Conservation (phyloP, 2,329 filamentous ascomycete genomes). For the Pleoardoris graminearum region DNA sequence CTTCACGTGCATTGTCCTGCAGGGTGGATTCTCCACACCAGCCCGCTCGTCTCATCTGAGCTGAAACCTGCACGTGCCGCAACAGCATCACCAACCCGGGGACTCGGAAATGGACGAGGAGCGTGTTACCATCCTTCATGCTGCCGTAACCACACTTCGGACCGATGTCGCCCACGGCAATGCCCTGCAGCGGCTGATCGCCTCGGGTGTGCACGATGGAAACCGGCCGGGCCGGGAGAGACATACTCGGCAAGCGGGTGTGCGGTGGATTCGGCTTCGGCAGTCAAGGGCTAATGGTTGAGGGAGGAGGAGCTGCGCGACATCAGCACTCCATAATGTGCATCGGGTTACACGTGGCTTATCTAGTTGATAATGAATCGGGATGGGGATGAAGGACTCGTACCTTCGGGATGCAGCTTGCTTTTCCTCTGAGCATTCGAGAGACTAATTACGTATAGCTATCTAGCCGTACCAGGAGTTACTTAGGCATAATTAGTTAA, state of each 20-base stretch:
- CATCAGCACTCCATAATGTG: slow-evolving; percentile 21
- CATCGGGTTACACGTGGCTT: slow-evolving; percentile 11
- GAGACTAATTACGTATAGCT: too few species aligned
- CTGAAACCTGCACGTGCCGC: slow-evolving; percentile 54
- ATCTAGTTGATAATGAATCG: not conserved
- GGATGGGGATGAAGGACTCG: not conserved
- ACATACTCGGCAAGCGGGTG: slow-evolving; percentile 27
- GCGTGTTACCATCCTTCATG: slow-evolving; percentile 60
- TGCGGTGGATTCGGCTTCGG: slow-evolving; percentile 27
- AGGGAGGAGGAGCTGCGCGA: slow-evolving; percentile 56
- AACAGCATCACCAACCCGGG: slow-evolving; percentile 55
- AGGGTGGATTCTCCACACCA: too few species aligned
- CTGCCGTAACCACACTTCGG: slow-evolving; percentile 59
- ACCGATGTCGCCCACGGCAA: slow-evolving; percentile 59
- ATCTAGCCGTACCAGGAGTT: too few species aligned
- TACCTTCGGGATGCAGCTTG: too few species aligned
- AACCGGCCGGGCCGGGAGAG: slow-evolving; percentile 54
- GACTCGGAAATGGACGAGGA: slow-evolving; percentile 54
- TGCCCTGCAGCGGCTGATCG: slow-evolving; percentile 50
- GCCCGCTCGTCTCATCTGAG: slow-evolving; percentile 40
- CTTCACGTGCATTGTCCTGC: too few species aligned
- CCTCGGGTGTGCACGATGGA: slow-evolving; percentile 57
- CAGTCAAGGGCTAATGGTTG: slow-evolving; percentile 8
- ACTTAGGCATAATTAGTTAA: too few species aligned
- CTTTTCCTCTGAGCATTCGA: too few species aligned